Conservation (phyloP, 2,329 filamentous ascomycete genomes). For the Raffaelea arxii region DNA sequence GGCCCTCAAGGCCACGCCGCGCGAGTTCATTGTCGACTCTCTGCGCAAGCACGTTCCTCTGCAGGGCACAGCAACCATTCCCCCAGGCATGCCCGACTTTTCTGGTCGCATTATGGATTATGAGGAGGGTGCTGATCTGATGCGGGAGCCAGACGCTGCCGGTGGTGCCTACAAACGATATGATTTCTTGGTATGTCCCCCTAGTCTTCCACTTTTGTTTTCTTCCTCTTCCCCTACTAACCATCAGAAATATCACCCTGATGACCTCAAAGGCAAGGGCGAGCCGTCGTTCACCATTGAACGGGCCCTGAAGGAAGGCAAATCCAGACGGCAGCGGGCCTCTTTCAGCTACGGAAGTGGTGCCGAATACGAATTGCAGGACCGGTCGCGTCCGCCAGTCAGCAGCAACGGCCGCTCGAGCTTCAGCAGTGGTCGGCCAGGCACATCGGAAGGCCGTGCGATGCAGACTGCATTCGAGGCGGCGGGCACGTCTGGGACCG, state of each 20-base stretch:
- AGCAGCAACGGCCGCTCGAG: conserved; percentile 32
- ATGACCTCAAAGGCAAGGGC: conserved; percentile 75
- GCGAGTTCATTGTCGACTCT: conserved; percentile 66
- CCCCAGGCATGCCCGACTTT: conserved; percentile 59
- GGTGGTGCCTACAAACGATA: conserved; percentile 74
- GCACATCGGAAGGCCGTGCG: neutral
- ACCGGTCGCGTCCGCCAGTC: conserved; percentile 10
- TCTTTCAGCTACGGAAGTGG: conserved; percentile 16
- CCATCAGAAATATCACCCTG: conserved; percentile 54
- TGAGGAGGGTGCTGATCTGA: conserved; percentile 77
- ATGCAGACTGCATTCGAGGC: conserved; percentile 14
- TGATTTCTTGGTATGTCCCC: conserved; percentile 54
- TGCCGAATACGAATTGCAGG: conserved; percentile 39
- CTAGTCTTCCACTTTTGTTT: no score
- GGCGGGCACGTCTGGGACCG: conserved; percentile 15
- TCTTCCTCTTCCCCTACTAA: no score
- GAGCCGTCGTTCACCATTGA: conserved; percentile 68
- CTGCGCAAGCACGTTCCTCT: conserved; percentile 66
- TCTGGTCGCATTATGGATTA: conserved; percentile 67
- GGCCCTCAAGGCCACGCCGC: conserved; percentile 71
- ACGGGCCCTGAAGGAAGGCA: conserved; percentile 50
- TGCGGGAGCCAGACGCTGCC: conserved; percentile 57
- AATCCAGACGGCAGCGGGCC: conserved; percentile 14
- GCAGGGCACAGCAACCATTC: conserved; percentile 69
- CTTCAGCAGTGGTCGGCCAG: conserved; percentile 24